phyloP scores from a whole-genome alignment of 805 yeast genomes.

The Metschnikowia picachoensis region DNA sequence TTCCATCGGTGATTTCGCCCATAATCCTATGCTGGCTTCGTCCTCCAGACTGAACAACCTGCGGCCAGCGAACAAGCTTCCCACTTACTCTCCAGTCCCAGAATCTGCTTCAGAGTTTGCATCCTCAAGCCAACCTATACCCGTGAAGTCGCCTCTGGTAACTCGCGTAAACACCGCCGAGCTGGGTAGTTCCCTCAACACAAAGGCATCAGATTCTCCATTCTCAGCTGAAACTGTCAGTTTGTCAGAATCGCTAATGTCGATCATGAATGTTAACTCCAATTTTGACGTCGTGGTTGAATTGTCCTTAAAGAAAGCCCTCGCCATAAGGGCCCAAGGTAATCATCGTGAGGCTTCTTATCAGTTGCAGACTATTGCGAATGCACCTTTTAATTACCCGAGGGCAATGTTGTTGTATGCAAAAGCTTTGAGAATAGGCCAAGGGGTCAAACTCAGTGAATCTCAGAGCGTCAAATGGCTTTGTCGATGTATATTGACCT shows the following conservation, averaged over 20 bases:
- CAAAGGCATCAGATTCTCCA: constrained; percentile 6
- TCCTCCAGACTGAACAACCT: background rate
- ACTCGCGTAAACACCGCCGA: background rate
- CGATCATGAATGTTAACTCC: constrained; percentile 7
- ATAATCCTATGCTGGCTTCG: background rate
- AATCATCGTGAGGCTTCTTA: constrained; percentile 65
- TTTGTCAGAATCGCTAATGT: background rate
- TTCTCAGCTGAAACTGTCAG: constrained; percentile 9
- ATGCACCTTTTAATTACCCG: constrained; percentile 50
- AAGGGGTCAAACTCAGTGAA: constrained; percentile 59
- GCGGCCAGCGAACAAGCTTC: constrained; percentile 4
- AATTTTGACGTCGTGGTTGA: constrained; percentile 26
- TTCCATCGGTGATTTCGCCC: constrained; percentile 1
- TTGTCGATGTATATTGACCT: constrained; percentile 39
- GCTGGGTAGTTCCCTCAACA: background rate
- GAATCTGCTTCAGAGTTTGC: constrained; percentile 4
- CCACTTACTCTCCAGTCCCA: constrained; percentile 3
- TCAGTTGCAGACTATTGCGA: constrained; percentile 62
- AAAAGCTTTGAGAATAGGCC: constrained; percentile 61
- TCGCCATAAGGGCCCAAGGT: constrained; percentile 51
- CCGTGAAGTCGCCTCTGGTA: background rate
- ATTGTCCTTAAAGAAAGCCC: constrained; percentile 41
- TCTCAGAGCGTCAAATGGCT: constrained; percentile 58
- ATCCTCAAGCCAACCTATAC: background rate
- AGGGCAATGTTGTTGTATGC: constrained; percentile 68